A percentile compares a stretch with the other conserved stretches of the same genome.
phyloP scores from a whole-genome alignment of 1,284 basidiomycete genomes.

The Quambalaria eucalypti region DNA sequence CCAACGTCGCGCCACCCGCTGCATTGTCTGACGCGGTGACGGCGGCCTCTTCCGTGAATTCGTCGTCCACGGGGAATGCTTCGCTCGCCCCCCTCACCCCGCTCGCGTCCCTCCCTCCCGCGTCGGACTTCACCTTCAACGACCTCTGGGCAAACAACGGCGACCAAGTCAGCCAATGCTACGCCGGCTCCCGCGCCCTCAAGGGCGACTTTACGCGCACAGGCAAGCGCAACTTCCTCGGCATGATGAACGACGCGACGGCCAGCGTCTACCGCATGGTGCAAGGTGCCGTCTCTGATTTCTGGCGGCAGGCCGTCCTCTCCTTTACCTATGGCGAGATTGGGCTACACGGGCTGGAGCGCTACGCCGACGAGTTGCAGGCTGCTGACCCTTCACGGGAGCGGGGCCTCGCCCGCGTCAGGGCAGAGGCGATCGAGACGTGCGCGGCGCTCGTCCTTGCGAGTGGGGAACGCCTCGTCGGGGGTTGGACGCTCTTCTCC shows the following conservation, averaged over 20 bases:
- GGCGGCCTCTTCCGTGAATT: too few relatives aligned
- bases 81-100: too few relatives aligned
- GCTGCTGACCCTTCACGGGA: constrained; percentile 82
- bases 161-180: constrained; percentile 35
- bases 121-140: constrained; percentile 52
- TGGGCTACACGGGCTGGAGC: constrained; percentile 17
- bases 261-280: constrained; percentile 32
- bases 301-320: constrained; percentile 68
- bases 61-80: too few relatives aligned
- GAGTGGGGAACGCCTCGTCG: constrained; percentile 69
- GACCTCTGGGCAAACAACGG: constrained; percentile 89
- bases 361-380: constrained; percentile 54
- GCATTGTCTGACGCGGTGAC: too few relatives aligned
- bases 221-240: constrained; percentile 80
- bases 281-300: constrained; percentile 65
- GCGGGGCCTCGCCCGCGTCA: constrained; percentile 72
- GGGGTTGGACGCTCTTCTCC: constrained; percentile 84
- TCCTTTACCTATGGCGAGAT: constrained; percentile 28
- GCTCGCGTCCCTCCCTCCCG: not conserved
- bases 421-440: constrained; percentile 52
- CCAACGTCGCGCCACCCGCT: too few relatives aligned
- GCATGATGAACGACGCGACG: constrained; percentile 54
- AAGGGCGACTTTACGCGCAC: constrained; percentile 93
- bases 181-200: constrained; percentile 60
- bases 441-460: constrained; percentile 67